These are phyloP conservation scores for Globisporangium nodosum DNA, from an alignment of 352 stramenopile species.

Conservation along the genomic window DNA sequence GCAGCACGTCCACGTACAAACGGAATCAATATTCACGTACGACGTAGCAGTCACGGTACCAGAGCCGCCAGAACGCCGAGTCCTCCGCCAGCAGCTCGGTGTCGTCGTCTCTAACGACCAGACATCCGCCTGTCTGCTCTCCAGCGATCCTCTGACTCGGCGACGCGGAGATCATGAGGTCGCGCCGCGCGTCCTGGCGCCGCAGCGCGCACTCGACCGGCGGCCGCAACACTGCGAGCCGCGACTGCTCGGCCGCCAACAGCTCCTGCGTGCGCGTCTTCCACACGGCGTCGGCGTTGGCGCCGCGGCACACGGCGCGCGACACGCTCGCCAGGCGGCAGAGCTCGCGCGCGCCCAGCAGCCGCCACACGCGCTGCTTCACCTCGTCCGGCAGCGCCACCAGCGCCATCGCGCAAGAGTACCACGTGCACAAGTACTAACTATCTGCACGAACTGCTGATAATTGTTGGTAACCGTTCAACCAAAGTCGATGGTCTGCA, in stretches of 20 bases:
- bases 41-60: slow-evolving; percentile 47
- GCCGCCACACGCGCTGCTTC: slow-evolving; percentile 55
- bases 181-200: slow-evolving; percentile 25
- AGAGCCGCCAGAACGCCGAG: slow-evolving; percentile 41
- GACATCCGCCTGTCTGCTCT: not conserved
- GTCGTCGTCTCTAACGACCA: not conserved
- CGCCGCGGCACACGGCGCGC: slow-evolving; percentile 23
- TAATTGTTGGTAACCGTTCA: not conserved
- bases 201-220: slow-evolving; percentile 22
- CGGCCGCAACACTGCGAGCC: slow-evolving; percentile 2
- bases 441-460: too few species aligned
- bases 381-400: slow-evolving; percentile 48
- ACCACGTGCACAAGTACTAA: too few species aligned
- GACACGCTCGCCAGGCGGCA: slow-evolving; percentile 41
- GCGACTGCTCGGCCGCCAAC: slow-evolving; percentile 18
- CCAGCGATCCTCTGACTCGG: too few species aligned
- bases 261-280: slow-evolving; percentile 22
- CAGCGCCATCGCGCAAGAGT: slow-evolving; percentile 21
- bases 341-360: slow-evolving; percentile 42
- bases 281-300: slow-evolving; percentile 35
- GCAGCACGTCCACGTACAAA: too few species aligned
- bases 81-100: slow-evolving; percentile 6
- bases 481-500: not conserved
- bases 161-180: slow-evolving; percentile 10
- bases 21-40: slow-evolving; percentile 15